Base-by-base conservation (phyloP, 495 filamentous ascomycete genomes). In the Neurospora terricola region DNA sequence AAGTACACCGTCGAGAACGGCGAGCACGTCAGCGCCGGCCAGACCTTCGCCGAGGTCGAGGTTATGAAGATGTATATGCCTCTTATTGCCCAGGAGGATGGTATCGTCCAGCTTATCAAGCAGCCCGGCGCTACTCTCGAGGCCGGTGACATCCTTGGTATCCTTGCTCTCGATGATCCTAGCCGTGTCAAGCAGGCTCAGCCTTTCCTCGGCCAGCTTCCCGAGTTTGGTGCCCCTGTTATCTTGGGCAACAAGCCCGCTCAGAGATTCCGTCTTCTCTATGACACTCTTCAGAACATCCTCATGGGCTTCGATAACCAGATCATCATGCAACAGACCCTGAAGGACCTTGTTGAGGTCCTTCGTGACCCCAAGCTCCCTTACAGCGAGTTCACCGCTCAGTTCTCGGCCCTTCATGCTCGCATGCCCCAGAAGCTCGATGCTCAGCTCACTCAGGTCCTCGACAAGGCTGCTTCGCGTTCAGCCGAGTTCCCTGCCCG, bases 61-160 rank as follows among this genome's bases (percentile, higher is more conserved):
- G 96, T 99, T 81, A 99, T 99, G 96, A 99, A 99, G 87, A 99
- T 99, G 96, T 98, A 97, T 86, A 99, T 99, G 96, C 96, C 96
- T 77, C 87, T 99, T 71, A 87, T 99, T 72, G 91, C 96, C n/a
- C 91, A 95, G 82, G 96, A 99, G 81, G 96, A 97, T 76, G 96
- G 96, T 83, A 90, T 95, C 71, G 96, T 99, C 66, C 94, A 98
- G 84, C 87, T 98, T 78, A 97, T 99, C 86, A 99, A 99, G 89
- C 96, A 98, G 84, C 96, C 96, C 71, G 96, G 96, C 77, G 93
- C 96, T 23, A 96, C 94, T n/a, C 91, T 99, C 39, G 94, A 98
- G 82, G 96, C 96, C 78, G 96, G 96, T 80, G 96, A 99, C 77
- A 98, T 98, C 74, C 90, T 99, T n/a, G 96, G 94, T 84, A 97